Base-by-base conservation (phyloP, 1,139 yeast genomes). In the Kurtzmaniella quercitrusa region DNA sequence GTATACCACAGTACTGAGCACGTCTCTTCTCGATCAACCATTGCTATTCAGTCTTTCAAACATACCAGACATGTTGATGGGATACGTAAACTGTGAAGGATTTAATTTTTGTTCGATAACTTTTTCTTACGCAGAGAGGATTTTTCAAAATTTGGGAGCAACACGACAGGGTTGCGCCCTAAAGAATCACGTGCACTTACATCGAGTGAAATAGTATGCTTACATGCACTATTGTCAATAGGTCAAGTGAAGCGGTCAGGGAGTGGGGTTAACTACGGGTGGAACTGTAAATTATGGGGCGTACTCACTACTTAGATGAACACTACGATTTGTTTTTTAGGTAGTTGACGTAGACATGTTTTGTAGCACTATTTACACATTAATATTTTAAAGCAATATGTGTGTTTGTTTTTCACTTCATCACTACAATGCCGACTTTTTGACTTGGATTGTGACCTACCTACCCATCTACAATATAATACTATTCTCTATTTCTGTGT, bases 121-220 rank as follows among this genome's bases (percentile, higher is more conserved):
- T 36, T 40, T 40, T 40, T 40, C 38, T 30, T 22, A 21, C 17
- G 32, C 21, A 18, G 39, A 15, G 18, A 33, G 21, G 37, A 20
- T 12, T 34, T 34, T 34, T 34, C 37, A 34, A 34, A 34, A 19
- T 39, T 22, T 23, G 32, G 22, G 40, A 19, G 23, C 40, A 30
- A 36, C 43, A 23, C 39, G 19, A 22, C 38, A 34, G 43, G 43
- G 26, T 16, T 16, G 22, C 26, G 43, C 43, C 43, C 43, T 40
- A 28, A 12, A 2, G 5, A 18, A 21, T 39, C 42, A 40, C 38
- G 42, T 28, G 42, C 30, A 26, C 30, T 4, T 5, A 26, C 9
- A 14, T 21, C 8, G 23, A 7, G 23, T 6, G 23, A 21, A 21
- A 21, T 21, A 21, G 6, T 21, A 6, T 21, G 23, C 23, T 7